Evolutionary conservation across 1,284 basidiomycete genomes (phyloP).

Genomic region (Retiboletus flavoniger): DNA sequence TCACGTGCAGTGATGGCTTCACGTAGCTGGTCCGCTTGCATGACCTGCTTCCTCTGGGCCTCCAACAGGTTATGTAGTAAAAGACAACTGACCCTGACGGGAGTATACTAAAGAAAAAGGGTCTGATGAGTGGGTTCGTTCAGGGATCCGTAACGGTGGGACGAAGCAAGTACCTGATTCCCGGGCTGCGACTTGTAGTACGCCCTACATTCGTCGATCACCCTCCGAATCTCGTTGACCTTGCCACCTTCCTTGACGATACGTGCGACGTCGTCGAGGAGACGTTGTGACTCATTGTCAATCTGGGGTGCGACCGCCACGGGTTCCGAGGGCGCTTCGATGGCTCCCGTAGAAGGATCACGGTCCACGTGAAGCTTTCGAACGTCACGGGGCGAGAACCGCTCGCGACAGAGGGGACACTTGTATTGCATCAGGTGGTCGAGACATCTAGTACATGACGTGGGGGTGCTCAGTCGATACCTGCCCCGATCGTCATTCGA

Average conservation of each 20-base stretch:
- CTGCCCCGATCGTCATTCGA: background rate
- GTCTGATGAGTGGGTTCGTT: background rate
- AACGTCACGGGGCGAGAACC: conserved; percentile 31
- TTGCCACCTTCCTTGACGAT: conserved; percentile 40
- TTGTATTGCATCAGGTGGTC: conserved; percentile 34
- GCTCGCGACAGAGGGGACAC: conserved; percentile 37
- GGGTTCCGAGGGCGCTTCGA: conserved; percentile 17
- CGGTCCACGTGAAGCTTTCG: conserved; percentile 35
- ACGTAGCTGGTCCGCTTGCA: conserved; percentile 31
- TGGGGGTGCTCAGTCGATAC: background rate
- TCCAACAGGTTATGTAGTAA: conserved; percentile 34
- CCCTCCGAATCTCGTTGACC: conserved; percentile 34
- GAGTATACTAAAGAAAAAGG: conserved; percentile 27
- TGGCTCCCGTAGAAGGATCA: conserved; percentile 14
- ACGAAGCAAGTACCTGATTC: conserved; percentile 35
- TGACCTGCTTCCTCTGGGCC: conserved; percentile 28
- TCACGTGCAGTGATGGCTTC: conserved; percentile 27
- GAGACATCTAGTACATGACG: conserved; percentile 30
- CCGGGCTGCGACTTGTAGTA: conserved; percentile 39
- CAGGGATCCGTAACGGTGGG: conserved; percentile 9
- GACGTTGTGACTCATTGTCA: conserved; percentile 34
- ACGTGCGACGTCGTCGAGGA: conserved; percentile 38
- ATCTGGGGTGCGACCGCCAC: conserved; percentile 20
- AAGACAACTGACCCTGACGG: conserved; percentile 35
- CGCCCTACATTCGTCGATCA: conserved; percentile 37